Evolutionary conservation across 2,329 filamentous ascomycete species (phyloP), one percentile per base, ranked within the genome.

Genomic region (Plectosphaerella sp.): DNA sequence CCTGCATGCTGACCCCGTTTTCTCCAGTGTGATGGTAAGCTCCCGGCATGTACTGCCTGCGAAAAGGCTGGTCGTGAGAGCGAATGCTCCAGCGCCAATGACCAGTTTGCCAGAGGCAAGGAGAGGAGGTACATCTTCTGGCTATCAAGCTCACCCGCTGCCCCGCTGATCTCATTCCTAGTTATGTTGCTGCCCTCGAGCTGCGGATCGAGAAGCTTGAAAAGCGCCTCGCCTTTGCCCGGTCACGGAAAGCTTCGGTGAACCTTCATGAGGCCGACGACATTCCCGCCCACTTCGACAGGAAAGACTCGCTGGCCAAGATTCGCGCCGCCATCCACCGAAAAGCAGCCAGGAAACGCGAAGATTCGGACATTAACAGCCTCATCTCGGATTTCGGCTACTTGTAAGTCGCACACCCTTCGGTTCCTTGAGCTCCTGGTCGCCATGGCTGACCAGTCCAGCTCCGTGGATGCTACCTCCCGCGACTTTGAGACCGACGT

Each of bases 141-240:
- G 8, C 11, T 7, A 33, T 33, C 28, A 10, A 5, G 11, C 8
- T 33, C 28, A 12, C 8, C 28, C n/a, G 37, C 7, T 41, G 22
- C 37, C 15, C 15, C 7, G 11, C 24, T 52, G 22, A 25, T 25
- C 5, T 28, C 28, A 16, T 33, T 14, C 52, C 42, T 43, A 88
- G 85, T 70, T 99, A 97, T 77, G 92, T 97, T 45, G 91, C 93
- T 8, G 95, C 93, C 1, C 79, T 99, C n/a, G 93, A 97, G 68
- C 84, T 92, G 15, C 86, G 89, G 53, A 87, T 96, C 59, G 92
- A 97, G 67, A 90, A 89, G 69, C 80, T 97, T 9, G 89, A 96
- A 69, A 87, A 84, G 64, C 85, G 86, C 52, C 79, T 97, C 46
- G 77, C 81, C 35, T 88, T 84, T 70, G 86, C 86, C 49, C 78